phyloP scores from a whole-genome alignment of 2,329 filamentous ascomycete species.

The Paecilomyces fulvus region DNA sequence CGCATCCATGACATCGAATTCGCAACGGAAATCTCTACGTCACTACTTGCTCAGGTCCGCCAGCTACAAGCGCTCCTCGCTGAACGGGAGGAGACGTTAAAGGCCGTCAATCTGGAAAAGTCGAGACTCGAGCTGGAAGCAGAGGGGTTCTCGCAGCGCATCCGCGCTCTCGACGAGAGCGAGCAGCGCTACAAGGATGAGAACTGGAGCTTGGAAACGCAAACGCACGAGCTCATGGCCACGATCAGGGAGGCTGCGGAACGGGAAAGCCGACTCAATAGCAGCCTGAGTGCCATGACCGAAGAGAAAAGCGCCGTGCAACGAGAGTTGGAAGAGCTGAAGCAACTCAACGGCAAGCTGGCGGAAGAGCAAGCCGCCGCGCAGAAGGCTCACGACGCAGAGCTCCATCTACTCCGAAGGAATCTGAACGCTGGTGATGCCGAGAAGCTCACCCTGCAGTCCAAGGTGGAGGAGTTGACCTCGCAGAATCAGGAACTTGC shows the following conservation, averaged over 20 bases:
- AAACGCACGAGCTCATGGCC: constrained; percentile 72
- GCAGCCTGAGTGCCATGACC: constrained; percentile 60
- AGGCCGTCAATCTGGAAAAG: constrained; percentile 64
- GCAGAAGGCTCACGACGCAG: constrained; percentile 79
- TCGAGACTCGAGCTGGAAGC: constrained; percentile 74
- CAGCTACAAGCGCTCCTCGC: constrained; percentile 76
- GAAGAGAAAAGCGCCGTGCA: constrained; percentile 70
- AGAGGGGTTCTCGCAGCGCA: constrained; percentile 67
- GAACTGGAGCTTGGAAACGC: constrained; percentile 94
- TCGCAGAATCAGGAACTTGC: constrained; percentile 87
- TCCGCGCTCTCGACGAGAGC: constrained; percentile 80
- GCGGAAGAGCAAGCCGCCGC: constrained; percentile 68
- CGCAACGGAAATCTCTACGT: constrained; percentile 95
- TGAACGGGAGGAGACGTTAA: constrained; percentile 81
- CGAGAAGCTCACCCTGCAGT: constrained; percentile 69
- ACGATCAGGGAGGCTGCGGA: constrained; percentile 68
- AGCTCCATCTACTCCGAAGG: constrained; percentile 74
- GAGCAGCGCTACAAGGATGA: constrained; percentile 97
- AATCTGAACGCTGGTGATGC: constrained; percentile 69
- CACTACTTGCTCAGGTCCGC: constrained; percentile 84
- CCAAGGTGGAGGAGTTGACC: constrained; percentile 79
- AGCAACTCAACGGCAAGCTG: constrained; percentile 67
- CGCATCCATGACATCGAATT: constrained; percentile 95
- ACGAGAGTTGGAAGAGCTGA: constrained; percentile 85
- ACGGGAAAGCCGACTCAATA: constrained; percentile 72